These are phyloP conservation scores for Saccharomyces pastorianus DNA, from an alignment of 1,139 yeast species.

Conservation along the genomic window DNA sequence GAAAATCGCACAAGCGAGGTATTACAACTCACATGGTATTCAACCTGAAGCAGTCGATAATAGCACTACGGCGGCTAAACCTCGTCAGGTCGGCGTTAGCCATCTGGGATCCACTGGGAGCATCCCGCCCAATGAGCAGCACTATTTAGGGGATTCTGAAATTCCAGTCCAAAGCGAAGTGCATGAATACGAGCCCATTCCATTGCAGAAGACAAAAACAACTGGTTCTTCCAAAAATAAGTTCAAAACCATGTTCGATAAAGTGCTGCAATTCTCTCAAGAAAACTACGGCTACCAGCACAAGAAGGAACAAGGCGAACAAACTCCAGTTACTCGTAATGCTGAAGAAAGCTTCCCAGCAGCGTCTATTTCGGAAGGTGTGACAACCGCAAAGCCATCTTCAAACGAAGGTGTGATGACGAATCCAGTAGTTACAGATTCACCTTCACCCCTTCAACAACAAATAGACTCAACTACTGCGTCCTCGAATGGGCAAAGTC, in stretches of 20 bases:
- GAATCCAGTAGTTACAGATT: background rate
- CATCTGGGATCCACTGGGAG: background rate
- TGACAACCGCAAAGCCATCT: slow-evolving; percentile 6
- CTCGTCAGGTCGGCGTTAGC: background rate
- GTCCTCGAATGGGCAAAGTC: background rate
- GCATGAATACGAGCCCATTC: background rate
- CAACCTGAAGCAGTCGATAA: background rate
- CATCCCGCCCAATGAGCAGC: background rate
- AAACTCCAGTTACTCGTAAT: background rate
- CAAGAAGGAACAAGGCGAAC: slow-evolving; percentile 11
- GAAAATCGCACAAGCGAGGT: slow-evolving; percentile 28
- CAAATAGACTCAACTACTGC: background rate
- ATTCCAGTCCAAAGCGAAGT: background rate
- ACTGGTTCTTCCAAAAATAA: slow-evolving; percentile 11
- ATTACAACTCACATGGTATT: slow-evolving; percentile 9
- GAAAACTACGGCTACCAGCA: slow-evolving; percentile 30
- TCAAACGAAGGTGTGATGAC: background rate
- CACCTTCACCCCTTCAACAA: background rate
- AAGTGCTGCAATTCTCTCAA: slow-evolving; percentile 28
- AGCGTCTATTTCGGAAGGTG: slow-evolving; percentile 2
- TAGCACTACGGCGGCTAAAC: background rate
- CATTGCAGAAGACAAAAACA: background rate
- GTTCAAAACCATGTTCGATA: slow-evolving; percentile 22
- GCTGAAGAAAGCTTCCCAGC: background rate
- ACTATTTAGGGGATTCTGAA: background rate